These are phyloP conservation scores for Dryas alaskensis DNA, from an alignment of 306 rosid genomes.

Conservation along the genomic window DNA sequence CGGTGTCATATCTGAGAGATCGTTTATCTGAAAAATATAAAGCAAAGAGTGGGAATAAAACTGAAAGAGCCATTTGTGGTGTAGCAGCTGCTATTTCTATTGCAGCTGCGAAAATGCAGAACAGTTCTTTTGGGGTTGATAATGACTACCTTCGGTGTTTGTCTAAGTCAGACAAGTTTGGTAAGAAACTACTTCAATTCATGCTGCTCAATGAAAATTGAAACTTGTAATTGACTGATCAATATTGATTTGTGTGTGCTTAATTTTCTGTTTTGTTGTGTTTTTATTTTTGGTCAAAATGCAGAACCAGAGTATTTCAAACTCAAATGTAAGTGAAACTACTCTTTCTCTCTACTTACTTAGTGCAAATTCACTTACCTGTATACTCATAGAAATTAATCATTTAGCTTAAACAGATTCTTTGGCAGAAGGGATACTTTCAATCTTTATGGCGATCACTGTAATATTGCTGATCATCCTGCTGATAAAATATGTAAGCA, in stretches of 20 bases:
- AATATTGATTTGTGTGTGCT: neutral
- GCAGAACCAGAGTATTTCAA: constrained; percentile 33
- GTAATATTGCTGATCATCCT: constrained; percentile 31
- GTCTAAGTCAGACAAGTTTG: constrained; percentile 10
- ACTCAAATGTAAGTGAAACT: constrained; percentile 37
- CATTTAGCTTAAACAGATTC: constrained; percentile 23
- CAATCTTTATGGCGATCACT: constrained; percentile 17
- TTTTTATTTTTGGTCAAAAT: constrained; percentile 6
- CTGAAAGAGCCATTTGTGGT: constrained; percentile 44
- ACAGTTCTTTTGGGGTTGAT: constrained; percentile 17
- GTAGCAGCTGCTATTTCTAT: constrained; percentile 53
- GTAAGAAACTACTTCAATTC: constrained; percentile 35
- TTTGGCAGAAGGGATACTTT: constrained; percentile 24
- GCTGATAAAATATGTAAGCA: constrained; percentile 36
- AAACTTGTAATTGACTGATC: neutral
- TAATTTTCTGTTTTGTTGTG: neutral
- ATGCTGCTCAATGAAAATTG: neutral
- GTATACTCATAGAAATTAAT: neutral
- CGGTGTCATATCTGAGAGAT: constrained; percentile 30
- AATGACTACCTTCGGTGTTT: constrained; percentile 49
- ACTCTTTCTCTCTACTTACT: neutral
- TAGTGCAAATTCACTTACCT: neutral
- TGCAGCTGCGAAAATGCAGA: constrained; percentile 28
- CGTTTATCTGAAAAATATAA: neutral
- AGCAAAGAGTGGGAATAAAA: neutral